Conservation (phyloP, 1,139 yeast genomes). For the Candida smagusa region DNA sequence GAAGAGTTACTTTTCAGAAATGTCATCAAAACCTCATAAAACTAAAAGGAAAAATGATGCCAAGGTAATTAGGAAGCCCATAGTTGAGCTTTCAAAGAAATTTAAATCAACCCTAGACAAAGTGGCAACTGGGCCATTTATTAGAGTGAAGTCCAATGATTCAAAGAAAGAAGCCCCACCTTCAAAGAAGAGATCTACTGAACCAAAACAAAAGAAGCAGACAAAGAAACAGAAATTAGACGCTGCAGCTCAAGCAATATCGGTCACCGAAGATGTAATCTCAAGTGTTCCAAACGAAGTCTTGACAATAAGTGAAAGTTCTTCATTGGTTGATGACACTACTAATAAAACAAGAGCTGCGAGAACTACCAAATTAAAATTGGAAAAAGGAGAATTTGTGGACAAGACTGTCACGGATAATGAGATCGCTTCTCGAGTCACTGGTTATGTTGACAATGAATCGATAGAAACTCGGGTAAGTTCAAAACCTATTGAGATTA, state of each 20-base stretch:
- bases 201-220: conserved; percentile 5
- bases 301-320: too few species aligned
- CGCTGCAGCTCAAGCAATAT: conserved; percentile 2
- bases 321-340: background rate
- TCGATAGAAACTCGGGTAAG: background rate
- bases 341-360: background rate
- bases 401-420: background rate
- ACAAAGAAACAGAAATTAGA: conserved; percentile 7
- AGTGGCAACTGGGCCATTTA: conserved; percentile 20
- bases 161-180: background rate
- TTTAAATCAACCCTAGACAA: conserved; percentile 23
- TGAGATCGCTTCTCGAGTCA: background rate
- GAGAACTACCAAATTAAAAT: background rate
- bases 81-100: conserved; percentile 22
- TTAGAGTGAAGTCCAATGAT: conserved; percentile 14
- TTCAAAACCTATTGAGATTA: conserved; percentile 4
- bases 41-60: conserved; percentile 3
- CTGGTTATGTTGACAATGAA: background rate
- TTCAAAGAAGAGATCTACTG: conserved; percentile 5
- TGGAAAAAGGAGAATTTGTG: background rate
- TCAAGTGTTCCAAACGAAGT: background rate
- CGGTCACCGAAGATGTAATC: background rate
- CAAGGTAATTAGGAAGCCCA: conserved; percentile 6
- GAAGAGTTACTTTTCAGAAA: conserved; percentile 9
- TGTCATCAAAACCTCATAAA: conserved; percentile 8